These are phyloP conservation scores for Paecilomyces sp. DNA, from an alignment of 2,329 filamentous ascomycete genomes.

Conservation along the genomic window DNA sequence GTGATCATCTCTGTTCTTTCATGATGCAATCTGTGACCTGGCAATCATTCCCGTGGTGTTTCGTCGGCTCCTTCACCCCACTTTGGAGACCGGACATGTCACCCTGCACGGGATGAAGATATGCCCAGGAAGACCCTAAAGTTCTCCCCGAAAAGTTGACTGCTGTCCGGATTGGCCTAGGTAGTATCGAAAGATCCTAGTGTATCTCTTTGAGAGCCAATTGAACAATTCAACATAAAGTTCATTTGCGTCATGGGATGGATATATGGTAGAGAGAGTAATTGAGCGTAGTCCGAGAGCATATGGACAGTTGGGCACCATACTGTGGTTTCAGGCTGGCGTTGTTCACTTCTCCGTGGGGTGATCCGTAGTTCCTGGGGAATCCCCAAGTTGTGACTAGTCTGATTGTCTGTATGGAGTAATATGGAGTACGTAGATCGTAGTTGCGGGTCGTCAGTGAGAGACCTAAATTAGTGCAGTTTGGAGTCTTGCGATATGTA, in stretches of 20 bases:
- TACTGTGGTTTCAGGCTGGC: not conserved
- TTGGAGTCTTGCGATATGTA: not conserved
- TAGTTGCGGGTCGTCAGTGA: not conserved
- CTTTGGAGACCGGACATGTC: not conserved
- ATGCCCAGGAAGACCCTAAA: not conserved
- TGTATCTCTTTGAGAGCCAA: not conserved
- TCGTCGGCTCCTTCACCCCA: not conserved
- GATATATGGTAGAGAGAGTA: not conserved
- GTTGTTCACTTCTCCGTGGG: not conserved
- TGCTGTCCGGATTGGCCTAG: not conserved
- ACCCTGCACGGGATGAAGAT: not conserved
- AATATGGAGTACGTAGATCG: not conserved
- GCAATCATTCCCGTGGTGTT: not conserved
- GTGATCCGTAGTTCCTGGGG: not conserved
- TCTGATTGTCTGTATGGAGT: not conserved
- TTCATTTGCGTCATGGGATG: not conserved
- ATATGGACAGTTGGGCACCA: not conserved
- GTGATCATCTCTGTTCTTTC: not conserved
- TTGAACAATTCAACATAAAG: not conserved
- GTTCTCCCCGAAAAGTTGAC: not conserved
- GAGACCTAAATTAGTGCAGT: not conserved
- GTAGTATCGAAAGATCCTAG: not conserved
- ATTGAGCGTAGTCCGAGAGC: not conserved
- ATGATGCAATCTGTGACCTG: not conserved
- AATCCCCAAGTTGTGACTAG: not conserved